Evolutionary conservation across 2,329 filamentous ascomycete genomes (phyloP).

Genomic region (Chaetomium globosum): DNA sequence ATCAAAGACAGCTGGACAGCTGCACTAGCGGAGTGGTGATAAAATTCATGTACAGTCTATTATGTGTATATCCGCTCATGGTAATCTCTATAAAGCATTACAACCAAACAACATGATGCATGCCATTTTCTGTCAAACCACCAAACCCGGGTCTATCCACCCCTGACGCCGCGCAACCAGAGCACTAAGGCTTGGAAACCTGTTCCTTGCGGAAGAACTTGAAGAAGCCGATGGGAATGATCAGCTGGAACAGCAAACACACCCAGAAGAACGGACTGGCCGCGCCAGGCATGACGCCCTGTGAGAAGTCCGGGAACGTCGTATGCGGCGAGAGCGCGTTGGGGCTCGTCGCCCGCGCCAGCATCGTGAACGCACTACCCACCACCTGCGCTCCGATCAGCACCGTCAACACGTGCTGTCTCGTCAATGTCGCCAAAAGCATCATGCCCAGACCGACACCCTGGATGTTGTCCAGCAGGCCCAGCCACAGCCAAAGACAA

Average conservation of each 20-base stretch:
- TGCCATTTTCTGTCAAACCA: neutral
- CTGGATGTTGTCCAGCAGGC: slow-evolving; percentile 65
- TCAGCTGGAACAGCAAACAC: slow-evolving; percentile 58
- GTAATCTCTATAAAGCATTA: slow-evolving; percentile 6
- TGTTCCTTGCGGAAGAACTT: slow-evolving; percentile 62
- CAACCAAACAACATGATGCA: neutral
- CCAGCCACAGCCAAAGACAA: slow-evolving; percentile 67
- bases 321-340: slow-evolving; percentile 62
- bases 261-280: slow-evolving; percentile 63
- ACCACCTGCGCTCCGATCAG: slow-evolving; percentile 64
- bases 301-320: slow-evolving; percentile 64
- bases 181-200: slow-evolving; percentile 53
- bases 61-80: slow-evolving; percentile 8
- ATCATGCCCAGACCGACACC: slow-evolving; percentile 71
- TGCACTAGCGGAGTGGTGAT: neutral
- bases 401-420: slow-evolving; percentile 66
- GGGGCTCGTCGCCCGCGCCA: slow-evolving; percentile 62
- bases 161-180: neutral
- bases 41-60: neutral
- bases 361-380: slow-evolving; percentile 64
- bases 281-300: slow-evolving; percentile 50
- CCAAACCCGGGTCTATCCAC: neutral
- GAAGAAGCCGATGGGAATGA: slow-evolving; percentile 61
- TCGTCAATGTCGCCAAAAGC: slow-evolving; percentile 64
- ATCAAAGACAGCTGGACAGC: neutral